These are phyloP conservation scores for Xylaria polymorpha DNA, from an alignment of 2,329 filamentous ascomycete species.

Conservation along the genomic window DNA sequence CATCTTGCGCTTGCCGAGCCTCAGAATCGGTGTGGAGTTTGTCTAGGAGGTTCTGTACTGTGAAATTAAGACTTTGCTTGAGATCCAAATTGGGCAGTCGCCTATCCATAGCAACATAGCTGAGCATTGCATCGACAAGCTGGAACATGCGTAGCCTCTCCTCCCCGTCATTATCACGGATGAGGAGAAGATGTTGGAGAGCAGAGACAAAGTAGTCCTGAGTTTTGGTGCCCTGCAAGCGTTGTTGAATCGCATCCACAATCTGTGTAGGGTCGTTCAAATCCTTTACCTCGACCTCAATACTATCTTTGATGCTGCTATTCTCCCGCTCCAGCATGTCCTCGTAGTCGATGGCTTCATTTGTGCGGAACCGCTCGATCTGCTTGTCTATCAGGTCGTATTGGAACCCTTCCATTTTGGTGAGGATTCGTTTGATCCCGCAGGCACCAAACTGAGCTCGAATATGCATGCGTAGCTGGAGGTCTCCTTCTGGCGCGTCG, in stretches of 20 bases:
- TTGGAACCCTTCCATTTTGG: constrained; percentile 98
- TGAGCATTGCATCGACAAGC: constrained; percentile 97
- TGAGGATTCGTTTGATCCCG: constrained; percentile 92
- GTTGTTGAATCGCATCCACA: constrained; percentile 89
- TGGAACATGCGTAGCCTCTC: constrained; percentile 96
- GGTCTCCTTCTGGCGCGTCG: constrained; percentile 87
- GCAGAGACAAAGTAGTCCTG: constrained; percentile 97
- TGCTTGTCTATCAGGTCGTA: constrained; percentile 99
- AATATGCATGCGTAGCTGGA: constrained; percentile 93
- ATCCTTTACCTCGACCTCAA: constrained; percentile 89
- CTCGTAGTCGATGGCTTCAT: constrained; percentile 98
- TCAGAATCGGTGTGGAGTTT: constrained; percentile 97
- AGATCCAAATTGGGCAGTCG: constrained; percentile 96
- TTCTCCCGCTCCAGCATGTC: constrained; percentile 93
- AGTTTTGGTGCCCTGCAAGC: constrained; percentile 83
- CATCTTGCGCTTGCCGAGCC: constrained; percentile 89
- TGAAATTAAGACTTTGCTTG: constrained; percentile 97
- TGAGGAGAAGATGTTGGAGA: constrained; percentile 92
- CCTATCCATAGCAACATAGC: constrained; percentile 98
- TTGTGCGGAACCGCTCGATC: constrained; percentile 90
- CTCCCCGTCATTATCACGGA: constrained; percentile 90
- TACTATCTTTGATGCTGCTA: constrained; percentile 87
- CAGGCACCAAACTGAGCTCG: constrained; percentile 95
- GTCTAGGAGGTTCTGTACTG: constrained; percentile 93
- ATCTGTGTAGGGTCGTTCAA: constrained; percentile 94